phyloP scores from a whole-genome alignment of 345 rosid genomes.

The Brassica rapa region DNA sequence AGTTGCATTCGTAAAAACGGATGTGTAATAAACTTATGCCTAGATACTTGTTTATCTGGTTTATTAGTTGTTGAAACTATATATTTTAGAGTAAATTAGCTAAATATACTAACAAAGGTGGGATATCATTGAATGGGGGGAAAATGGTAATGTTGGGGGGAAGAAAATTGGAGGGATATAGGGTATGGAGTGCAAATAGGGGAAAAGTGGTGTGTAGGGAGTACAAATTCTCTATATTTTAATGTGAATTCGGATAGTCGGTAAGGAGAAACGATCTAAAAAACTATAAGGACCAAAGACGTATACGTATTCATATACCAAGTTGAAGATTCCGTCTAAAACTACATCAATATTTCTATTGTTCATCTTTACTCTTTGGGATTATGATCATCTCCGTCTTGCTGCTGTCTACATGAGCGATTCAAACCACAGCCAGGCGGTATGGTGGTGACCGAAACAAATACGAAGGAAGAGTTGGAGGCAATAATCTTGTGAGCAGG shows the following conservation, averaged over 20 bases:
- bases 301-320: background rate
- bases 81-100: no score
- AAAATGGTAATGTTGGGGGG: no score
- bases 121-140: no score
- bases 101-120: no score
- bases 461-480: background rate
- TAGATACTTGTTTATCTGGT: background rate
- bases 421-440: background rate
- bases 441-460: background rate
- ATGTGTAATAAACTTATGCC: background rate
- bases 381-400: background rate
- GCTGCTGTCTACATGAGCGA: background rate
- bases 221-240: no score
- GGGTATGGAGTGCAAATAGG: no score
- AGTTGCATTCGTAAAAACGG: slow-evolving; percentile 1
- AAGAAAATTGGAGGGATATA: no score
- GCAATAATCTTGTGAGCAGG: background rate
- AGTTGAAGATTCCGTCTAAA: background rate
- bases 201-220: no score
- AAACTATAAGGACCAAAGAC: no score
- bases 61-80: background rate
- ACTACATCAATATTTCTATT: background rate
- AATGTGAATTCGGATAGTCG: background rate
- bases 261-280: background rate
- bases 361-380: background rate